These are phyloP conservation scores for Beauveria australis DNA, from an alignment of 2,329 filamentous ascomycete species.

Conservation along the genomic window DNA sequence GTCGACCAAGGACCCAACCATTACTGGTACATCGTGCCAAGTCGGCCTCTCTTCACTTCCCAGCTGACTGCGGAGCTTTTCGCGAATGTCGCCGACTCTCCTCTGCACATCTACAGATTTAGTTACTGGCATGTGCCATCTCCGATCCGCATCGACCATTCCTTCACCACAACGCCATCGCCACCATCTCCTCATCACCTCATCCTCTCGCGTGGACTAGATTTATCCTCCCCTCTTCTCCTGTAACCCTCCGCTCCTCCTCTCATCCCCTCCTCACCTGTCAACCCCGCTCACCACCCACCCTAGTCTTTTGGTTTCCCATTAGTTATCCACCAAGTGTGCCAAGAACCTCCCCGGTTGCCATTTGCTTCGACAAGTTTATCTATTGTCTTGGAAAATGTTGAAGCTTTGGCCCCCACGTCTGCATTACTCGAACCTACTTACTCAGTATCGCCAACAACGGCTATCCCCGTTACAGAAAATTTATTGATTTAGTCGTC, in stretches of 20 bases:
- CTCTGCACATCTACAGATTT: not conserved
- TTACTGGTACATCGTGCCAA: no score
- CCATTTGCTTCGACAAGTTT: not conserved
- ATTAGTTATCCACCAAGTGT: not conserved
- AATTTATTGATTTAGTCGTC: no score
- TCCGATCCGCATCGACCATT: not conserved
- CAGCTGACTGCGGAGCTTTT: not conserved
- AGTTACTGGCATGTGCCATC: not conserved
- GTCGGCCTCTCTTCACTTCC: not conserved
- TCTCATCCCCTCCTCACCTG: not conserved
- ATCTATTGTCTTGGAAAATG: not conserved
- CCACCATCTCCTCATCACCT: not conserved
- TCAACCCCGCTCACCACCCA: not conserved
- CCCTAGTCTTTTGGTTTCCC: not conserved
- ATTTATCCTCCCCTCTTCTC: not conserved
- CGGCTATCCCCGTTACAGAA: no score
- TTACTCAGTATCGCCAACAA: not conserved
- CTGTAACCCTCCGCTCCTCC: not conserved
- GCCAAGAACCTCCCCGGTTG: not conserved
- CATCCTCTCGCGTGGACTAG: not conserved
- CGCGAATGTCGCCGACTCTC: not conserved
- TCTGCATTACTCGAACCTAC: not conserved
- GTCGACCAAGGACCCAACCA: not conserved
- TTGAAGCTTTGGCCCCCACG: not conserved
- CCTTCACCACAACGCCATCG: not conserved